Base-by-base conservation (phyloP, 495 filamentous ascomycete species). In the Evernia prunastri region DNA sequence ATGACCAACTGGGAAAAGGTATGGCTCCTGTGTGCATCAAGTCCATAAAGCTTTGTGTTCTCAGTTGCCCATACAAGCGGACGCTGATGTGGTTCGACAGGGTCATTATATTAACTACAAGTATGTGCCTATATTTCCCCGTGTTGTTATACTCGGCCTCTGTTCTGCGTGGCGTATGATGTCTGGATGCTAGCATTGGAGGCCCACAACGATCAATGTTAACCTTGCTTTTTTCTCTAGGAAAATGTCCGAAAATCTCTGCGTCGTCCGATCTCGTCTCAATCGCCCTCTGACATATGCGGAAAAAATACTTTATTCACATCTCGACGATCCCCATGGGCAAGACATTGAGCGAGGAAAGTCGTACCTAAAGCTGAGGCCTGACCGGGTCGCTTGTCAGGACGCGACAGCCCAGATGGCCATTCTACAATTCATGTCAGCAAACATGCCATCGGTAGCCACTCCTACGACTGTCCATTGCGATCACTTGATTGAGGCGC, bases 381-480 rank as follows among this genome's bases (percentile, higher is more conserved):
- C 95, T 51, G 94, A 98, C 76, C 90, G 94, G 78, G 95, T 98
- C 71, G 95, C 95, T 80, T 97, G 93, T 83, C 94, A 98, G 83
- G 94, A 98, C 86, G 94, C 94, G 70, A 98, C 95, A 35, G 94
- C 94, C 66, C 94, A 98, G 85, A 98, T 97, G 95, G 94, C 94
- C 68, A 96, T 98, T 72, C 84, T 98, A 57, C 94, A 98, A 82
- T 98, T 98, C 83, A 98, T 98, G 92, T 96, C 90, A 58, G 94
- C 95, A 66, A 92, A 92, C 74, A 90, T 98, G 88, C 88, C 90
- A 65, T 87, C 88, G 43, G 95, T 97, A 64, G 91, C 91, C 49
- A 97, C 95, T 66, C 94, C 94, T 47, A 88, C 90, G 67, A 98
- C 94, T 33, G 95, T 98, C 68, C 94, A 98, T 85, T 98, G 95